Conservation (phyloP, 768 basidiomycete genomes). For the Lactarius psammicola region DNA sequence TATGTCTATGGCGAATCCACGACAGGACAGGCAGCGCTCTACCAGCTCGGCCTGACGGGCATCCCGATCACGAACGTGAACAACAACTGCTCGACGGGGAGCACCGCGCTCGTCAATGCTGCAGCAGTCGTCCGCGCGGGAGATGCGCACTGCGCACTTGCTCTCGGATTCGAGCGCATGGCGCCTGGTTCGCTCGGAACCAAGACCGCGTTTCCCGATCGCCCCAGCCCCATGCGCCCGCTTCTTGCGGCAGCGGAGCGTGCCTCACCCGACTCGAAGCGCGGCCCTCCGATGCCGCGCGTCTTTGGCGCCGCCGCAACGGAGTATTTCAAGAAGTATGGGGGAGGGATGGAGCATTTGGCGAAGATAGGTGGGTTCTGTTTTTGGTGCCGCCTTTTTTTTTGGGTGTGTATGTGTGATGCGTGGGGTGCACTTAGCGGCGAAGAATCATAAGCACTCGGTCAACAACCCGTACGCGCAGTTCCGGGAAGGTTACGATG, state of each 20-base stretch:
- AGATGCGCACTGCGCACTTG: conserved; percentile 69
- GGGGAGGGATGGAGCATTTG: conserved; percentile 63
- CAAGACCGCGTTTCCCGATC: conserved; percentile 50
- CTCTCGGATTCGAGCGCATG: conserved; percentile 88
- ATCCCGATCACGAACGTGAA: too few relatives aligned
- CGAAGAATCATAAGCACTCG: too few relatives aligned
- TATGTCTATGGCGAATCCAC: conserved; percentile 83
- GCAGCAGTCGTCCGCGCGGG: conserved; percentile 69
- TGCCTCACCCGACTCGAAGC: too few relatives aligned
- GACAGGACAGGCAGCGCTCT: conserved; percentile 77
- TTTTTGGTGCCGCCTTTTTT: conserved; percentile 33
- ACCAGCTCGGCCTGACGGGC: conserved; percentile 80
- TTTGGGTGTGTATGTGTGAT: not conserved
- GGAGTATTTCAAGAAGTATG: conserved; percentile 77
- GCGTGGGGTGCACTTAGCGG: conserved; percentile 43
- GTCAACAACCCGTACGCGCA: conserved; percentile 43
- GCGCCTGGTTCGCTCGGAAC: conserved; percentile 68
- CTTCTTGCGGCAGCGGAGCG: conserved; percentile 46
- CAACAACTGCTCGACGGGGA: conserved; percentile 83
- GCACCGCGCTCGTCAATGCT: conserved; percentile 72
- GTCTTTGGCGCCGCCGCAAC: conserved; percentile 72
- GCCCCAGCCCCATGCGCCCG: conserved; percentile 46
- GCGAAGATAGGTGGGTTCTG: conserved; percentile 66
- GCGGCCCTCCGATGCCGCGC: conserved; percentile 69
- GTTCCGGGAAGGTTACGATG: conserved; percentile 77